Base-by-base conservation (phyloP, 228 moss, liverwort and hornwort genomes). In the Sphagnum magellanicum region DNA sequence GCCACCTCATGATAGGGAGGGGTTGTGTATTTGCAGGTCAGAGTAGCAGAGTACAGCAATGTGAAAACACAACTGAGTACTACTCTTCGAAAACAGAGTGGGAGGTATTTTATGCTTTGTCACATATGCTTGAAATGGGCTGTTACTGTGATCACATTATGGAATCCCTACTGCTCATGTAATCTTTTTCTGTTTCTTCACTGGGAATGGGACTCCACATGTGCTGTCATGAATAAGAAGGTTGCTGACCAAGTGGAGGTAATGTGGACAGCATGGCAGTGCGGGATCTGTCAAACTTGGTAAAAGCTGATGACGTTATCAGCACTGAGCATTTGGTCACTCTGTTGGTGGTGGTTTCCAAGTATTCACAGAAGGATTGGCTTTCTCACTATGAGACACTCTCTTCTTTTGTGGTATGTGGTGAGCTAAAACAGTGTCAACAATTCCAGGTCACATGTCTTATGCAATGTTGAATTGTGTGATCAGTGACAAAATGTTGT, bases 341-440 rank as follows among this genome's bases (percentile, higher is more conserved):
- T 48, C 78, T 91, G 16, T 70, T 83, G 49, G 89, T 89, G 68
- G 74, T 91, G 68, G 73, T 91, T n/a, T 77, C 89, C 59, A 91
- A 83, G 76, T 80, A 79, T 59, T 81, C 78, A 53, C 91, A 91
- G 68, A 84, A 84, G 58, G 91, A 91, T 2, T 91, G 91, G 89
- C 68, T 89, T 64, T 62, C 79, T 48, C 69, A 51, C 8, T 89
- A 91, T 68, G 91, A 91, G 74, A 76, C 70, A 1, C 70, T 91
- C 50, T 79, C 79, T 49, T 63, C 71, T 14, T 89, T 84, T 84
- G 91, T 91, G 89, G 91, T 89, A 68, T 63, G 67, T 55, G 57
- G 55, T 48, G 32, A 64, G 10, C 48, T 48, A 55, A 8, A 55
- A 55, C 55, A 55, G 55, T 12, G 8, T 55, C 55, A 55, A 55